Evolutionary conservation across 2,329 filamentous ascomycete genomes (phyloP).

Genomic region (Ophiocordyceps camponoti-floridani): DNA sequence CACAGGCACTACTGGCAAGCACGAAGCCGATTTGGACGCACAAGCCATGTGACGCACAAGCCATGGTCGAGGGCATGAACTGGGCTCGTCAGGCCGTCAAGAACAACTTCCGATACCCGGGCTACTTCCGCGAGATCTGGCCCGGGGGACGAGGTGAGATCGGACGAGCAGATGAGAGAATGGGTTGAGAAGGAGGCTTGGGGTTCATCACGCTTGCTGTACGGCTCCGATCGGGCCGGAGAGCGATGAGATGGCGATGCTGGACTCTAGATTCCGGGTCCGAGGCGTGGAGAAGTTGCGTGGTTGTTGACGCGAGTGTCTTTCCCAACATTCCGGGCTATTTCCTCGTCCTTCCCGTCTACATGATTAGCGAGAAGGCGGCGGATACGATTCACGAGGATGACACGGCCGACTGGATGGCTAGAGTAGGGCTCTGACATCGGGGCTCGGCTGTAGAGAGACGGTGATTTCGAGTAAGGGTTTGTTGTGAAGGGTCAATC

Average conservation of each 20-base stretch:
- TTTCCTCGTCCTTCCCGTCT: constrained; percentile 29
- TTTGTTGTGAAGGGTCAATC: too few species aligned
- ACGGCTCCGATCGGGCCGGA: constrained; percentile 36
- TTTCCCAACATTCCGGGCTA: constrained; percentile 32
- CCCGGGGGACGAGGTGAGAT: constrained; percentile 21
- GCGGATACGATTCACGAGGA: constrained; percentile 6
- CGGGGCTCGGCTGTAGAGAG: too few species aligned
- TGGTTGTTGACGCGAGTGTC: constrained; percentile 41
- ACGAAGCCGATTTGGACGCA: constrained; percentile 27
- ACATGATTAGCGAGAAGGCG: constrained; percentile 41
- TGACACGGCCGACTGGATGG: not conserved
- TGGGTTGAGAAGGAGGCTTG: constrained; percentile 25
- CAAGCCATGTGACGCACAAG: constrained; percentile 23
- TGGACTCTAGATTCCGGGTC: constrained; percentile 36
- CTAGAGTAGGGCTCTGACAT: not conserved
- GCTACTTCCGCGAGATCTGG: constrained; percentile 2
- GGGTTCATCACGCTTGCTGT: constrained; percentile 37
- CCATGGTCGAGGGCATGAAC: constrained; percentile 35
- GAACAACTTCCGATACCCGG: constrained; percentile 3
- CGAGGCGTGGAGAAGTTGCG: constrained; percentile 31
- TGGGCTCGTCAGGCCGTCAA: constrained; percentile 24
- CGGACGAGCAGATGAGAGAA: constrained; percentile 24
- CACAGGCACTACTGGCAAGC: constrained; percentile 22
- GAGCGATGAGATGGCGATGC: constrained; percentile 31
- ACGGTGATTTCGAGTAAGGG: too few species aligned